Conservation (phyloP, 1,139 yeast genomes). For the Williopsis jadinii region DNA sequence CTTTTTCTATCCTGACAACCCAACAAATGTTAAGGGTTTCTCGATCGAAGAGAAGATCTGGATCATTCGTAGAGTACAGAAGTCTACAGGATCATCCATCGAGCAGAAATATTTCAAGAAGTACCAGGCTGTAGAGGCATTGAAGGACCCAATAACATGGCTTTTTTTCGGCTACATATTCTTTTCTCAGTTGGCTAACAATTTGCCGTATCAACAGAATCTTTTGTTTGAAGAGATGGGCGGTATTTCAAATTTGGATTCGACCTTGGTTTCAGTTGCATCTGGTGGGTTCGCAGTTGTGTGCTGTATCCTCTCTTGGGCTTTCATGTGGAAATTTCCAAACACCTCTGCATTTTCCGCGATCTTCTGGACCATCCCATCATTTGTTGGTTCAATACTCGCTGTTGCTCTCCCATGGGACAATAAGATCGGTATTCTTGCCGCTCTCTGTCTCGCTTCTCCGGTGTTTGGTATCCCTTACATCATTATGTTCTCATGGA, state of each 20-base stretch:
- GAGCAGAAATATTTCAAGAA: conserved; percentile 39
- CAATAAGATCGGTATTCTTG: conserved; percentile 36
- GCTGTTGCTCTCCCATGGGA: conserved; percentile 36
- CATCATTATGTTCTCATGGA: conserved; percentile 36
- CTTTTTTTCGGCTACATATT: conserved; percentile 33
- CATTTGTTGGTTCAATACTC: conserved; percentile 39
- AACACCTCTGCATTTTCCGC: conserved; percentile 30
- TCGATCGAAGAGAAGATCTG: conserved; percentile 36
- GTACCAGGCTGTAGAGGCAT: conserved; percentile 36
- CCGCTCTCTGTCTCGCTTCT: conserved; percentile 33
- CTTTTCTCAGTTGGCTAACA: conserved; percentile 39
- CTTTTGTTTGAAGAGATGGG: conserved; percentile 37
- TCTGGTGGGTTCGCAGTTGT: conserved; percentile 37
- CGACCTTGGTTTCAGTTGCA: conserved; percentile 48
- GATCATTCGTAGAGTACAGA: conserved; percentile 37
- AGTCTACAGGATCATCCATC: conserved; percentile 35
- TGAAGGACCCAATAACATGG: conserved; percentile 43
- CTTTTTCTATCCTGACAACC: conserved; percentile 38
- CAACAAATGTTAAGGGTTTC: conserved; percentile 33
- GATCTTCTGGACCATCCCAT: conserved; percentile 34
- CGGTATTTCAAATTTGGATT: conserved; percentile 33
- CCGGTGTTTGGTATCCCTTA: conserved; percentile 36
- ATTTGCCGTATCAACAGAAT: conserved; percentile 40
- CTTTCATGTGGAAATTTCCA: conserved; percentile 11
- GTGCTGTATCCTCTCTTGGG: conserved; percentile 29